Evolutionary conservation across 2,329 filamentous ascomycete genomes (phyloP), one percentile per base, ranked within the genome.

Genomic region (Fusarium sp.): DNA sequence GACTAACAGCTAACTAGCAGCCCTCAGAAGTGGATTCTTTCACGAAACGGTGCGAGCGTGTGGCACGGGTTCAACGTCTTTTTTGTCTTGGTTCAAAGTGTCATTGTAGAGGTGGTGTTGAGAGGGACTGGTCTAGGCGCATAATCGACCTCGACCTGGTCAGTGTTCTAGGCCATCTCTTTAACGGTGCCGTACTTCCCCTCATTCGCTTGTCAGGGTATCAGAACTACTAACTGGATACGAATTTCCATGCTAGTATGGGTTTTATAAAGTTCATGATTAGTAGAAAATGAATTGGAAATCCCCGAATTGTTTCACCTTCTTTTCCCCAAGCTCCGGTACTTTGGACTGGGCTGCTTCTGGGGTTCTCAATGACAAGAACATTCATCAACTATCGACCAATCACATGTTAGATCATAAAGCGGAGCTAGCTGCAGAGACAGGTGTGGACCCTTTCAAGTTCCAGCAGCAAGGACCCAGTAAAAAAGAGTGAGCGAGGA

Each of bases 51-150:
- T 34, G 58, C 58, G 49, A 65, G 60, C 49, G 26, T 67, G 60
- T 58, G 67, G 59, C 59, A 58, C 67, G 44, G 67, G 36, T 69
- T 68, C 67, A 70, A 70, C 67, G 63, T 65, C 62, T 69, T 69
- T 63, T 65, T 54, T 47, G 52, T 51, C 57, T 43, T 59, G 43
- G 39, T 50, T 44, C 22, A 31, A 53, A 55, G 36, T 40, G 45
- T 21, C 17, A 49, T 26, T 45, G 43, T 38, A 11, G 22, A 44
- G 33, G 43, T 62, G 42, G 50, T 61, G 42, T 43, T 47, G 39
- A 65, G 42, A 52, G 39, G 21, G 34, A 49, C 44, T 59, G 42
- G 45, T 53, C 60, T 67, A 31, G 58, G 60, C 38, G 19, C 43
- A 53, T 45, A 43, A 43, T 36, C 44, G 53, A 19, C 44, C 42